These are phyloP conservation scores for Fusarium sambucinum DNA, from an alignment of 2,329 filamentous ascomycete genomes.

Conservation along the genomic window DNA sequence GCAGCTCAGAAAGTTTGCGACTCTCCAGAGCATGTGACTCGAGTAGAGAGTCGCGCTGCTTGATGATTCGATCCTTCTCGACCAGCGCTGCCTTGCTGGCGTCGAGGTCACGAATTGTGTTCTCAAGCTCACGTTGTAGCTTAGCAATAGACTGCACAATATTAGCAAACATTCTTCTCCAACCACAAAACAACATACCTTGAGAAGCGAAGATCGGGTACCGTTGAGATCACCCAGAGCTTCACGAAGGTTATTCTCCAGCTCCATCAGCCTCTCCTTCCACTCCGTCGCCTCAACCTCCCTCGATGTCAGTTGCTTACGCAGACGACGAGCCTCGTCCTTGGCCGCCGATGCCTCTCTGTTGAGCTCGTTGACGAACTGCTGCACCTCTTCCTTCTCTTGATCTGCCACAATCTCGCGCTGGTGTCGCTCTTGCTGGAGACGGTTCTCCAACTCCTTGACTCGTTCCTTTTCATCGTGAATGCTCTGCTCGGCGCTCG, in stretches of 20 bases:
- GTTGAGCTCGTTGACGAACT: conserved; percentile 93
- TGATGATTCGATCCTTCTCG: conserved; percentile 93
- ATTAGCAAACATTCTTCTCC: conserved; percentile 29
- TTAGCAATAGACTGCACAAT: conserved; percentile 79
- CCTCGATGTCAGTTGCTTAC: conserved; percentile 83
- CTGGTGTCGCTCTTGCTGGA: conserved; percentile 84
- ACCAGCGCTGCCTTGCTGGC: conserved; percentile 79
- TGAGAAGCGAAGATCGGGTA: conserved; percentile 85
- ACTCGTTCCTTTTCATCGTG: conserved; percentile 85
- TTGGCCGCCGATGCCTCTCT: conserved; percentile 83
- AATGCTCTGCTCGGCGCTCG: conserved; percentile 81
- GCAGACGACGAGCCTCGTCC: conserved; percentile 85
- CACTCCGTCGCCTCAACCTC: conserved; percentile 91
- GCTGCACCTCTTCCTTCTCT: conserved; percentile 95
- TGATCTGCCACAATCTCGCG: conserved; percentile 86
- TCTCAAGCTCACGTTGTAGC: conserved; percentile 88
- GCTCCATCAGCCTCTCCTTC: conserved; percentile 89
- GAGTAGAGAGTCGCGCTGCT: conserved; percentile 87
- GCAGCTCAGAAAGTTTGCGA: conserved; percentile 83
- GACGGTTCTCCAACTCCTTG: conserved; percentile 78
- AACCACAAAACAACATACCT: conserved; percentile 61
- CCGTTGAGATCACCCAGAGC: conserved; percentile 89
- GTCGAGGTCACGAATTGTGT: conserved; percentile 85
- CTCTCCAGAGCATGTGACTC: conserved; percentile 91
- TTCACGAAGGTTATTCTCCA: conserved; percentile 89